A percentile compares a stretch with the other conserved stretches of the same genome.
phyloP scores from a whole-genome alignment of 2,329 filamentous ascomycete genomes.

The Aureobasidium pullulans region DNA sequence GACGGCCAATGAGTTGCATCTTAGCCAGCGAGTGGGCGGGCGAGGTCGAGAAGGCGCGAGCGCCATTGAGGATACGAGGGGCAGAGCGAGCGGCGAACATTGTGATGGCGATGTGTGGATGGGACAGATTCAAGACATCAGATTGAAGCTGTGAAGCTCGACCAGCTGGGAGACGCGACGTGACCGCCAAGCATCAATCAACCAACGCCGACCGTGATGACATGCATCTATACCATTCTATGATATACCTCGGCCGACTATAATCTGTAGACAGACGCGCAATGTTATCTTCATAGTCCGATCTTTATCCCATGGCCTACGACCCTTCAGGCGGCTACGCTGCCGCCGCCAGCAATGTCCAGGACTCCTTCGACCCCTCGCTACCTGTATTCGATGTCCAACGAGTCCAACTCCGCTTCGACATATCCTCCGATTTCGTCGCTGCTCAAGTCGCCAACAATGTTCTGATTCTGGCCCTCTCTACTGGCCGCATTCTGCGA shows the following conservation, averaged over 20 bases:
- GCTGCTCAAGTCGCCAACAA: slow-evolving; percentile 97
- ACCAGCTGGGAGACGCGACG: neutral
- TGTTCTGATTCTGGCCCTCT: slow-evolving; percentile 84
- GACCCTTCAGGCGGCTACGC: slow-evolving; percentile 23
- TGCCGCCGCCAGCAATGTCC: slow-evolving; percentile 15
- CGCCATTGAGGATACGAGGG: slow-evolving; percentile 35
- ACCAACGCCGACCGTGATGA: neutral
- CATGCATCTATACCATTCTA: neutral
- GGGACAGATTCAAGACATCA: neutral
- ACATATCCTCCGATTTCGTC: slow-evolving; percentile 89
- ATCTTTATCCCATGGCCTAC: slow-evolving; percentile 17
- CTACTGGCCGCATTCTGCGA: slow-evolving; percentile 82
- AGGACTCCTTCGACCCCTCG: slow-evolving; percentile 24
- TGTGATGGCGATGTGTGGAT: neutral
- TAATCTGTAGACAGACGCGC: neutral
- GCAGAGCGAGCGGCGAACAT: slow-evolving; percentile 44
- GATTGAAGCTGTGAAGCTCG: neutral
- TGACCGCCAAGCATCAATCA: slow-evolving; percentile 9
- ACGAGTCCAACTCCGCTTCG: slow-evolving; percentile 86
- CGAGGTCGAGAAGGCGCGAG: slow-evolving; percentile 71
- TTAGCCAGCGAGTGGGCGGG: slow-evolving; percentile 58
- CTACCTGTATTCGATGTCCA: slow-evolving; percentile 93
- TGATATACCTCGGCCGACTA: too few relatives aligned
- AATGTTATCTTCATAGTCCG: neutral
- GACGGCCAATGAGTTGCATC: slow-evolving; percentile 80